These are phyloP conservation scores for Pichia heedii DNA, from an alignment of 805 yeast species.

Conservation along the genomic window DNA sequence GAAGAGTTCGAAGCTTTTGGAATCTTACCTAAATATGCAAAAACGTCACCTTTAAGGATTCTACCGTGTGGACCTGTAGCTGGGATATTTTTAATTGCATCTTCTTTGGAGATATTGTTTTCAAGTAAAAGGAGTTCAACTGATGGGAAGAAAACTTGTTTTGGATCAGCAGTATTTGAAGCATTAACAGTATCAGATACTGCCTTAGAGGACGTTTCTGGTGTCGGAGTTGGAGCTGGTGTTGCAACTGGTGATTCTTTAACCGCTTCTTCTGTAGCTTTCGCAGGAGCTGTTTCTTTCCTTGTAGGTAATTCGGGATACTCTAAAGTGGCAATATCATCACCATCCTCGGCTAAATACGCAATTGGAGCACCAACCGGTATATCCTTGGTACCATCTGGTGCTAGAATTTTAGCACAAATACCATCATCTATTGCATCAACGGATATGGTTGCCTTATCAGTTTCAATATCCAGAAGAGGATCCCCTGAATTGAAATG, in stretches of 20 bases:
- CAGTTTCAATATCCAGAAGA: slow-evolving; percentile 75
- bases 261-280: slow-evolving; percentile 10
- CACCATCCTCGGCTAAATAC: slow-evolving; percentile 77
- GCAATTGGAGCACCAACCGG: slow-evolving; percentile 91
- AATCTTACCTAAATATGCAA: slow-evolving; percentile 73
- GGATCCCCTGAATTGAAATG: slow-evolving; percentile 75
- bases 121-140: slow-evolving; percentile 57
- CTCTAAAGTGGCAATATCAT: slow-evolving; percentile 59
- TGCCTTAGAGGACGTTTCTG: slow-evolving; percentile 7
- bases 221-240: slow-evolving; percentile 15
- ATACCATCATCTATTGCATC: slow-evolving; percentile 91
- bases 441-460: slow-evolving; percentile 74
- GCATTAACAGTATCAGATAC: slow-evolving; percentile 13
- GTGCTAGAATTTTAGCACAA: slow-evolving; percentile 62
- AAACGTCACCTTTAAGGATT: slow-evolving; percentile 81
- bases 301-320: slow-evolving; percentile 35
- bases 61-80: slow-evolving; percentile 91
- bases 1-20: slow-evolving; percentile 42
- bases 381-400: slow-evolving; percentile 70
- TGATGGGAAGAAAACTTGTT: slow-evolving; percentile 68
- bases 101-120: slow-evolving; percentile 55
- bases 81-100: slow-evolving; percentile 60
- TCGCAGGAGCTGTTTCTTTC: not conserved
- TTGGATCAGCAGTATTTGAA: slow-evolving; percentile 44
- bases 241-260: slow-evolving; percentile 8